phyloP scores from a whole-genome alignment of 495 filamentous ascomycete genomes.

The Chaetomium tenue region DNA sequence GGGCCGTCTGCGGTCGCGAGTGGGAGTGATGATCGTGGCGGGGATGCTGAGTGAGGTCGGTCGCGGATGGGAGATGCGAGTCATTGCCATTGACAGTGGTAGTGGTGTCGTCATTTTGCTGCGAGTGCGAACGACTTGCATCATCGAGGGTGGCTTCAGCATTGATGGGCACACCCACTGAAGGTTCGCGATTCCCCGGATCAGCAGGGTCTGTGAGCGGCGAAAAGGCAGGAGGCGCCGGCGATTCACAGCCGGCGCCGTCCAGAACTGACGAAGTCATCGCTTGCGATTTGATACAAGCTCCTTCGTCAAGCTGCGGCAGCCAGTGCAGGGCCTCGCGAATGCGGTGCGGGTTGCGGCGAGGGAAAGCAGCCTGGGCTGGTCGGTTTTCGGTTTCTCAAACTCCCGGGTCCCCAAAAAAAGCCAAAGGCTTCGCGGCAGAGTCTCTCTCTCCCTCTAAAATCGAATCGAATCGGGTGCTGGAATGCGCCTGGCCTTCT shows the following conservation, averaged over 20 bases:
- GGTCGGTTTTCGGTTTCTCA: background rate
- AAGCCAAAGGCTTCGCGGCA: too few relatives aligned
- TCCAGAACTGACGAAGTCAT: slow-evolving; percentile 40
- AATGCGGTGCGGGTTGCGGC: slow-evolving; percentile 11
- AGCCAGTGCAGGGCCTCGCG: slow-evolving; percentile 17
- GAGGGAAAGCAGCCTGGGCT: background rate
- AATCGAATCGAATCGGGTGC: slow-evolving; percentile 24
- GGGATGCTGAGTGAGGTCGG: background rate
- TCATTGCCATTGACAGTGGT: background rate
- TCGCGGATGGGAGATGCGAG: too few relatives aligned
- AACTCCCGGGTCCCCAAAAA: too few relatives aligned
- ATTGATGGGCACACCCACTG: slow-evolving; percentile 15
- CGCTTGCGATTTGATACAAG: slow-evolving; percentile 35
- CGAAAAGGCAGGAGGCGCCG: slow-evolving; percentile 38
- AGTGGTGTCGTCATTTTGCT: background rate
- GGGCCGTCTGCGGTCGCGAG: background rate
- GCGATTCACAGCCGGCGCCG: slow-evolving; percentile 30
- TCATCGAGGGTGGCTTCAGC: background rate
- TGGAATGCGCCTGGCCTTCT: slow-evolving; percentile 23
- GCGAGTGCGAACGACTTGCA: background rate
- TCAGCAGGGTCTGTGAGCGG: slow-evolving; percentile 37
- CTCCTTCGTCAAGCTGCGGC: slow-evolving; percentile 38
- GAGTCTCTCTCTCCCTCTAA: background rate
- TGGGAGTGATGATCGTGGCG: background rate
- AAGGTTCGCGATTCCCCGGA: slow-evolving; percentile 32